A percentile compares a stretch with the other conserved stretches of the same genome.
Evolutionary conservation across 306 rosid genomes (phyloP).

Genomic region (Acacia crassicarpa): DNA sequence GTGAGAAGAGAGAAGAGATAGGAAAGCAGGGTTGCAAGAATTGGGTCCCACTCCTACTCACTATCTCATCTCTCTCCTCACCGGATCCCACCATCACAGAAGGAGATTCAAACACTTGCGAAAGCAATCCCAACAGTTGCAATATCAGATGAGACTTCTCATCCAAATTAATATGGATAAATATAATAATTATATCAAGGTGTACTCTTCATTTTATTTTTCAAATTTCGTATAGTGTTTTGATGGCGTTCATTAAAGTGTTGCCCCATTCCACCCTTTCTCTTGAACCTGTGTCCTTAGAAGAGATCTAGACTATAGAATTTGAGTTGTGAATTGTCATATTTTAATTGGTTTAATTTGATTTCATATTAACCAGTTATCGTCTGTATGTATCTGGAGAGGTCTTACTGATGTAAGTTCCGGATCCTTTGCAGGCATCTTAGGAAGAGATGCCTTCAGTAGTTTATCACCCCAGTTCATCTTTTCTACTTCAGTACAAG

Average conservation of each 20-base stretch:
- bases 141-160: neutral
- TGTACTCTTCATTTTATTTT: neutral
- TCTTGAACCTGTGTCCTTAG: neutral
- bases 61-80: neutral
- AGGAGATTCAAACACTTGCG: neutral
- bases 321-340: slow-evolving; percentile 13
- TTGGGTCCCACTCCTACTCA: neutral
- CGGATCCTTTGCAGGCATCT: slow-evolving; percentile 14
- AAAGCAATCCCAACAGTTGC: neutral
- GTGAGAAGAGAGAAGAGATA: neutral
- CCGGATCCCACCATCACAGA: neutral
- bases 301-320: neutral
- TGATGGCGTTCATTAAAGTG: neutral
- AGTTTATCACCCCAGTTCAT: neutral
- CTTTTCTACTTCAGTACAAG: too few species aligned
- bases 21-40: neutral
- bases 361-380: slow-evolving; percentile 4
- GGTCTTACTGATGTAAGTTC: slow-evolving; percentile 9
- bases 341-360: neutral
- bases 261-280: neutral
- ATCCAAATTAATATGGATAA: neutral
- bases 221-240: neutral
- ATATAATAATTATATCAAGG: too few species aligned
- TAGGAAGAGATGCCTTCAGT: slow-evolving; percentile 28
- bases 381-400: neutral